Base-by-base conservation (phyloP, 23 red algal species). In the Gracilaria gracilis region DNA sequence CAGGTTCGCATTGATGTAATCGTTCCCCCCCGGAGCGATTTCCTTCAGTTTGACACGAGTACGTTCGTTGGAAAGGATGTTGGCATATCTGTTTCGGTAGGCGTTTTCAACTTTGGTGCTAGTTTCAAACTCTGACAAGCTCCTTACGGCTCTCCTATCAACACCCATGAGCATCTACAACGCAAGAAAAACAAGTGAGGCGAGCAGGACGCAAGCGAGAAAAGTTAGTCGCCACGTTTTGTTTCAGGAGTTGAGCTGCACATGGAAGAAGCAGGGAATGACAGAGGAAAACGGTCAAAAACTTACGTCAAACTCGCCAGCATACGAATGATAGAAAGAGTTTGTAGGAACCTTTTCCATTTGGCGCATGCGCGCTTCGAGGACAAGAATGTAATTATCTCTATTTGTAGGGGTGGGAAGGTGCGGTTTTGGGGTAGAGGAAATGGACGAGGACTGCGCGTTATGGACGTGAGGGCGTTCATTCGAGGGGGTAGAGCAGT, bases 1-100 rank as follows among this genome's bases (percentile, higher is more conserved):
- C n/a, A 84, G 81, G 67, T 90, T 95, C 2, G 96, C 96, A 76
- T 98, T 98, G 40, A 98, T 85, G 80, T 98, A 98, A 54, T 95
- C 93, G 31, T 90, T 92, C 20, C 61, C 81, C 15, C 72, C 82
- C 19, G 82, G 80, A 37, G 79, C 81, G 50, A 95, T 72, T 28
- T 92, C 94, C 35, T 83, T 55, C 11, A 98, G 70, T n/a, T 77
- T 76, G 28, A 98, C 92, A 49, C 96, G 91, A 24, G 93, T 86
- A 47, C 59, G 88, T 40, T 98, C 96, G 61, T 92, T 91, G 53
- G 96, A 87, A 4, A 98, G 69, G 29, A 98, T 82, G 46, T 98
- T 93, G n/a, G 88, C 74, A 79, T 98, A 98, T 53, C 96, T 81
- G 84, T 98, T 98, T 37, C 92, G 93, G 29, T 48, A 57, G 44